A percentile compares a stretch with the other conserved stretches of the same genome.
Evolutionary conservation across 805 yeast species (phyloP).

Genomic region (Saccharomycopsis lassenensis): DNA sequence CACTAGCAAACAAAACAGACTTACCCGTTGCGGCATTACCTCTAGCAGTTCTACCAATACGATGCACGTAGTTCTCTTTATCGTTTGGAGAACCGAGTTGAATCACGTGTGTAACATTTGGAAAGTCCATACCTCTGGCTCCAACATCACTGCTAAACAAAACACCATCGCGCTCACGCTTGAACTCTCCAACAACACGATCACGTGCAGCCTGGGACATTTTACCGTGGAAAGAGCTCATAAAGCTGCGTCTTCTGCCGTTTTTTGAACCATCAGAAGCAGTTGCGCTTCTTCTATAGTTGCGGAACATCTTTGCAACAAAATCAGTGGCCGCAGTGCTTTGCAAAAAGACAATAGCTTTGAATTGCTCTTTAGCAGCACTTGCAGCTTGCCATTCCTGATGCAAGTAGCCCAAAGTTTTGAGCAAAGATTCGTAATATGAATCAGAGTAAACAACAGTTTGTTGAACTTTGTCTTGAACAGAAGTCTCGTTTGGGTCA

Average conservation of each 20-base stretch:
- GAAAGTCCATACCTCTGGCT: slow-evolving; percentile 95
- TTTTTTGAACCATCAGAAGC: neutral
- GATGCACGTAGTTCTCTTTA: slow-evolving; percentile 74
- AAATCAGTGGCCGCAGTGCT: slow-evolving; percentile 61
- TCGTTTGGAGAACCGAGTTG: slow-evolving; percentile 74
- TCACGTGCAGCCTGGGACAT: slow-evolving; percentile 62
- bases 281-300: slow-evolving; percentile 1
- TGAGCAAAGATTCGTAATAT: too few species aligned
- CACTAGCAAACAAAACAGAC: slow-evolving; percentile 49
- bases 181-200: slow-evolving; percentile 42
- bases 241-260: neutral
- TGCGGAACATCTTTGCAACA: slow-evolving; percentile 24
- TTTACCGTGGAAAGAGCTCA: slow-evolving; percentile 74
- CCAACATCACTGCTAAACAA: slow-evolving; percentile 81
- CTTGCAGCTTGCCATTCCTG: too few species aligned
- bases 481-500: slow-evolving; percentile 59
- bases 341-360: slow-evolving; percentile 76
- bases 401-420: too few species aligned
- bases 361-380: too few species aligned
- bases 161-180: slow-evolving; percentile 37
- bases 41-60: slow-evolving; percentile 94
- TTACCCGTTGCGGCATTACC: slow-evolving; percentile 63
- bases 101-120: slow-evolving; percentile 72
- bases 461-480: slow-evolving; percentile 71
- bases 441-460: slow-evolving; percentile 43